Conservation (phyloP, 495 filamentous ascomycete genomes). For the Chaetomium cochliodes region DNA sequence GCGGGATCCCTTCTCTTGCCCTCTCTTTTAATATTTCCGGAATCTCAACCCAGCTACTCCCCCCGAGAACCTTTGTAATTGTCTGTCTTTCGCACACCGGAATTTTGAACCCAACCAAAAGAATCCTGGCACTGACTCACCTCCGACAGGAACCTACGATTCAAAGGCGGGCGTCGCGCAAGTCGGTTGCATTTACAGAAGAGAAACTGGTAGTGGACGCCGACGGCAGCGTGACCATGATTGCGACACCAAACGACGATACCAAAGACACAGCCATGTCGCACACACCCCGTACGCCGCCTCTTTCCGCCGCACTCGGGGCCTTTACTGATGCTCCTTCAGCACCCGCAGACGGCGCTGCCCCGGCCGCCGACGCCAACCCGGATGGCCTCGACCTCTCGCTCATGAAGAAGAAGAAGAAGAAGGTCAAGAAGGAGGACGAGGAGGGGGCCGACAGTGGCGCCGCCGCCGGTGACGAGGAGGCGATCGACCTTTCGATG, state of each 20-base stretch:
- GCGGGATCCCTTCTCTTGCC: neutral
- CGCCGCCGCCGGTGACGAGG: slow-evolving; percentile 31
- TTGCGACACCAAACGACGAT: slow-evolving; percentile 59
- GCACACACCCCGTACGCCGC: slow-evolving; percentile 63
- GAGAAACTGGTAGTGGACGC: slow-evolving; percentile 77
- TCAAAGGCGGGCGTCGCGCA: slow-evolving; percentile 62
- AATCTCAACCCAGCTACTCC: neutral
- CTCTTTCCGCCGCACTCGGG: slow-evolving; percentile 49
- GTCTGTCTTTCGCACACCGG: slow-evolving; percentile 4
- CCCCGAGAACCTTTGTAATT: neutral
- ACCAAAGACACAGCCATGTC: slow-evolving; percentile 69
- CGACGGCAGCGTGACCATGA: slow-evolving; percentile 73
- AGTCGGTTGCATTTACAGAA: slow-evolving; percentile 88
- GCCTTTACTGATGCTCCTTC: slow-evolving; percentile 49
- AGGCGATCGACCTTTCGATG: slow-evolving; percentile 60
- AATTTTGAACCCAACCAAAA: neutral
- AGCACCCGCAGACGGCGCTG: slow-evolving; percentile 59
- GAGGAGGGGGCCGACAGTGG: slow-evolving; percentile 53
- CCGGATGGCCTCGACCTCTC: slow-evolving; percentile 47
- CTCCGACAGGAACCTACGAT: slow-evolving; percentile 41
- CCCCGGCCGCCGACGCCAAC: slow-evolving; percentile 56
- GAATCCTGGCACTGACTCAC: slow-evolving; percentile 32
- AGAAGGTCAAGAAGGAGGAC: slow-evolving; percentile 73
- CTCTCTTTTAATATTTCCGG: neutral
- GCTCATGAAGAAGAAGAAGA: slow-evolving; percentile 71